Percentiles rank a stretch among this genome's conserved stretches.
These are phyloP conservation scores for Ceratobasidium sp. DNA, from an alignment of 1,284 basidiomycete genomes.

Conservation along the genomic window DNA sequence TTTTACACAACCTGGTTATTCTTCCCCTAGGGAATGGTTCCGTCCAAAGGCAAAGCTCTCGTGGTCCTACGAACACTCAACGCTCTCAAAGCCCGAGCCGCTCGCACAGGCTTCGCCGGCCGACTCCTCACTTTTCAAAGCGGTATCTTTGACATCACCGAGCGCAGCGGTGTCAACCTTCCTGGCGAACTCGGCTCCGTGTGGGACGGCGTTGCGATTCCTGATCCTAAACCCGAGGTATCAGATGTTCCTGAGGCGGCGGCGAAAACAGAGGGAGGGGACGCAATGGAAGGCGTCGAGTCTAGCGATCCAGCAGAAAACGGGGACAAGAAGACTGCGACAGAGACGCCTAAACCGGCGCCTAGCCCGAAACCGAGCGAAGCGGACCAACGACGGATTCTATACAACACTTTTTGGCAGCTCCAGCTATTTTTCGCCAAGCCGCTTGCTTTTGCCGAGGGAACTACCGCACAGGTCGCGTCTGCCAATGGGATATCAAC, in stretches of 20 bases:
- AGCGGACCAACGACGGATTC: conserved; percentile 75
- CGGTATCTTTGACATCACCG: conserved; percentile 86
- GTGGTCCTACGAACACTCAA: conserved; percentile 86
- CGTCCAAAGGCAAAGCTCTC: conserved; percentile 88
- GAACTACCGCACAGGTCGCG: conserved; percentile 26
- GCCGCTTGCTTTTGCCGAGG: conserved; percentile 59
- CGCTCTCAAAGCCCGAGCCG: conserved; percentile 85
- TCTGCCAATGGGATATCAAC: conserved; percentile 6
- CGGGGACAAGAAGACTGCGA: conserved; percentile 51
- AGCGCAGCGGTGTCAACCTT: conserved; percentile 91
- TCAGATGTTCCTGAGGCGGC: not conserved
- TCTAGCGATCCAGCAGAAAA: conserved; percentile 4
- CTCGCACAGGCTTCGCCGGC: conserved; percentile 90
- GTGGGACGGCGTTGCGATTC: conserved; percentile 73
- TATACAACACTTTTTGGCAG: conserved; percentile 89
- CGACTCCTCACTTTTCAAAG: conserved; percentile 89
- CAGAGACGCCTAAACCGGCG: conserved; percentile 48
- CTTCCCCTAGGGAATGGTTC: conserved; percentile 70
- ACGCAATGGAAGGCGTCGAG: conserved; percentile 51
- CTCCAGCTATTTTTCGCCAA: conserved; percentile 77
- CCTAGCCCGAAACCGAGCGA: conserved; percentile 54
- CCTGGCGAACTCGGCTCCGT: conserved; percentile 84
- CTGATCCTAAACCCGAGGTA: conserved; percentile 50
- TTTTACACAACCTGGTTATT: not conserved
- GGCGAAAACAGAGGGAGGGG: conserved; percentile 44